Base-by-base conservation (phyloP, 352 stramenopile species). In the Phytopythium boreale region DNA sequence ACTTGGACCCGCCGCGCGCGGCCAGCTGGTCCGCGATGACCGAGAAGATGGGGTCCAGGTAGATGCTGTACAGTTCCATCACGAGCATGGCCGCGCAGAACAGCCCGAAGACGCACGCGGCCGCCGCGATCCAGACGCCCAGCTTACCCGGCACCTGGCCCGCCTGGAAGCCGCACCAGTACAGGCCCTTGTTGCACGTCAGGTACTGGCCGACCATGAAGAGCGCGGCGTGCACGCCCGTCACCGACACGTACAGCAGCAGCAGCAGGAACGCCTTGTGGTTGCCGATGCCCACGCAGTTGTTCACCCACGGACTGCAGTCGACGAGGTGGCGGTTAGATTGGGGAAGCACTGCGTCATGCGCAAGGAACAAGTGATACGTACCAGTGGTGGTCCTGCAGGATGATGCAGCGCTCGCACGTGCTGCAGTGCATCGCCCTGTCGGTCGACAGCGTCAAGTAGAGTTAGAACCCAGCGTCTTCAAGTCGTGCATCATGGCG, bases 301-400 rank as follows among this genome's bases (percentile, higher is more conserved):
- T 95, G 71, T 95, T 95, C 36, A 95, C 84, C 87, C 87, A 95
- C 24, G 84, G 87, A 66, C 87, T 95, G 61, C 20, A 34, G 12
- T 2, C 47, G n/a, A 67, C 7, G n/a, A 50, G 6, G 8, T 17
- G 19, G 41, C 19, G 41, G 41, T 47, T 17, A 47, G 41, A 7
- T 8, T n/a, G n/a, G n/a, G n/a, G n/a, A n/a, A n/a, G n/a, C n/a
- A n/a, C n/a, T 14, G 19, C 14, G 15, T 22, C 39, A n/a, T 3
- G 37, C n/a, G 37, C 39, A 17, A 46, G 34, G 11, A 34, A 34
- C 29, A 34, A 34, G 29, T 7, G 43, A 17, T 22, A 69, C 78
- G 57, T 66, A 95, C 87, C 87, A 95, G 62, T 95, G 87, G 44
- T 95, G 87, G 63, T 95, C 87, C 62, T 91, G 81, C 12, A 95